Evolutionary conservation across 2,329 filamentous ascomycete genomes (phyloP), one percentile per base, ranked within the genome.

Genomic region (Fusarium begoniae): DNA sequence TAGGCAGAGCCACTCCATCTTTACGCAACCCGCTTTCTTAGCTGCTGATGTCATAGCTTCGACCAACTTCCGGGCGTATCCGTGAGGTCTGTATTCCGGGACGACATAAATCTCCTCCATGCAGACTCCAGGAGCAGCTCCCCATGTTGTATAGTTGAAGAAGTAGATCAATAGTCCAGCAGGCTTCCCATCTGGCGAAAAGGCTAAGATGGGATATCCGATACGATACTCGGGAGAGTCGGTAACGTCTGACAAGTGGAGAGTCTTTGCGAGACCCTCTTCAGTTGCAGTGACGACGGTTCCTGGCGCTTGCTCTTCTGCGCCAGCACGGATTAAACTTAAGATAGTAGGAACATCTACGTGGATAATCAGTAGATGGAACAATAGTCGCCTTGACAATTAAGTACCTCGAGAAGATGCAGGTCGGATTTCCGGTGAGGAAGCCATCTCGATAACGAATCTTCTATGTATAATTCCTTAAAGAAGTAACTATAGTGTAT

Each of bases 1-100:
- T 3, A 67, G 35, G 13, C 64, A 67, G 14, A 67, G 44, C 64
- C 63, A 67, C 3, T 67, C 62, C 64, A 67, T 67, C 44, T 67
- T 66, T 3, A 60, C 38, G 4, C 64, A 67, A 0, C 62, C 51
- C 8, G 44, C 51, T 20, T 22, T 35, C 14, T 44, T 60, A 5
- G 64, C 64, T 4, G 5, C 20, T 5, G 15, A n/a, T 17, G 64
- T 28, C 41, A 67, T 32, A 20, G 63, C 51, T 6, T 67, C 20
- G 2, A 67, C 40, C 18, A 67, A 37, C 6, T 47, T 30, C 11
- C 40, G 51, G 2, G 64, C 63, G 5, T 67, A 67, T 18, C 64
- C 63, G 24, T 66, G 44, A n/a, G 62, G 44, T 11, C 64, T 51
- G 17, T 67, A 53, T 3, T 51, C 51, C 1, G 64, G 51, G 3